Evolutionary conservation across 768 basidiomycete genomes (phyloP).

Genomic region (Artomyces pyxidatus): DNA sequence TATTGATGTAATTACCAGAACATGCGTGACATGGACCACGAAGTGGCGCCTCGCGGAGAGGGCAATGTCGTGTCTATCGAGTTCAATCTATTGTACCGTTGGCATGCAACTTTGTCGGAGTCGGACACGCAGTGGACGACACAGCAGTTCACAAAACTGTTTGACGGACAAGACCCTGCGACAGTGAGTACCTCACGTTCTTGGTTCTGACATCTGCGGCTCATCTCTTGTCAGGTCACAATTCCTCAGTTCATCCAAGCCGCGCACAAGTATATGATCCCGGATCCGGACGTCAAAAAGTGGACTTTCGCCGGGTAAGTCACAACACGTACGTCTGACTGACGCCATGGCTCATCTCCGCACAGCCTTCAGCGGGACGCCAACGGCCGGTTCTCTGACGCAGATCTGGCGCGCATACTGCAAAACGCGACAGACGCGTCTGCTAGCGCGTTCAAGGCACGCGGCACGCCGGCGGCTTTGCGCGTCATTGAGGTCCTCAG

Average conservation of each 20-base stretch:
- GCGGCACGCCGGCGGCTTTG: constrained; percentile 59
- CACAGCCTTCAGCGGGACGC: constrained; percentile 23
- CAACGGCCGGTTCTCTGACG: constrained; percentile 46
- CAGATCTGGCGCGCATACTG: constrained; percentile 53
- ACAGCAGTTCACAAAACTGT: not conserved
- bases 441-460: constrained; percentile 59
- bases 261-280: constrained; percentile 21
- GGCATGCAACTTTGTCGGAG: constrained; percentile 16
- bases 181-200: not conserved
- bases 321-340: not conserved
- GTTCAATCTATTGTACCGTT: constrained; percentile 50
- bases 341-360: not conserved
- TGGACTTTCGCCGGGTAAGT: constrained; percentile 21
- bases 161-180: constrained; percentile 1
- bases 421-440: constrained; percentile 50
- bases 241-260: constrained; percentile 16
- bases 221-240: constrained; percentile 22
- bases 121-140: constrained; percentile 4
- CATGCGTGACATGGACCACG: constrained; percentile 43
- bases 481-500: constrained; percentile 62
- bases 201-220: constrained; percentile 12
- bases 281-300: constrained; percentile 18
- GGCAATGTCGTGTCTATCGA: constrained; percentile 75
- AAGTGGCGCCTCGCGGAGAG: constrained; percentile 51
- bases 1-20: constrained; percentile 24